Evolutionary conservation across 2,329 filamentous ascomycete species (phyloP).

Genomic region (Diaporthe longicolla): DNA sequence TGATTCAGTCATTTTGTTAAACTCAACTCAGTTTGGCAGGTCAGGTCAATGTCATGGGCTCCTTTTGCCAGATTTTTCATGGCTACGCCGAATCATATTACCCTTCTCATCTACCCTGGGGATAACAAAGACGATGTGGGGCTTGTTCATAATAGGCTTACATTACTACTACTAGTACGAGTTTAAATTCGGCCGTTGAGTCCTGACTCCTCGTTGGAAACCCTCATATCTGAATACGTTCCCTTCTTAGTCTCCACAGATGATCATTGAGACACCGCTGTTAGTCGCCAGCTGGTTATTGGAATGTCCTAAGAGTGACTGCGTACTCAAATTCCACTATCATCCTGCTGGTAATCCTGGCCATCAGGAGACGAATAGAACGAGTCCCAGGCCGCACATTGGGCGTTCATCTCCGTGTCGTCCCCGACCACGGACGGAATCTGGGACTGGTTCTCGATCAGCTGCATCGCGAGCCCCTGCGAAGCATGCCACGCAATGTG

Average conservation of each 20-base stretch:
- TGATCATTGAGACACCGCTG: neutral
- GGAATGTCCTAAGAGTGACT: neutral
- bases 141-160: neutral
- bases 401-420: constrained; percentile 3
- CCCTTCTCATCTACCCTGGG: neutral
- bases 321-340: neutral
- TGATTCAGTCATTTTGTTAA: neutral
- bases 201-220: neutral
- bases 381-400: neutral
- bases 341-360: neutral
- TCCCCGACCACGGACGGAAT: constrained; percentile 22
- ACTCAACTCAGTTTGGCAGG: neutral
- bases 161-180: neutral
- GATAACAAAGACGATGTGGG: neutral
- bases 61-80: neutral
- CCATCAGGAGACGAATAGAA: constrained; percentile 2
- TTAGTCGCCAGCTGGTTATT: neutral
- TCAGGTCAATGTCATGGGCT: neutral
- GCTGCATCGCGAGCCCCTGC: constrained; percentile 59
- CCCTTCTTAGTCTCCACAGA: neutral
- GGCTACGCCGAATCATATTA: neutral
- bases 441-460: constrained; percentile 51
- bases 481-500: constrained; percentile 51
- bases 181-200: neutral
- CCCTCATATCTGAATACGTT: neutral